Evolutionary conservation across 345 rosid genomes (phyloP), one percentile per base, ranked within the genome.

Genomic region (Camelina neglecta): DNA sequence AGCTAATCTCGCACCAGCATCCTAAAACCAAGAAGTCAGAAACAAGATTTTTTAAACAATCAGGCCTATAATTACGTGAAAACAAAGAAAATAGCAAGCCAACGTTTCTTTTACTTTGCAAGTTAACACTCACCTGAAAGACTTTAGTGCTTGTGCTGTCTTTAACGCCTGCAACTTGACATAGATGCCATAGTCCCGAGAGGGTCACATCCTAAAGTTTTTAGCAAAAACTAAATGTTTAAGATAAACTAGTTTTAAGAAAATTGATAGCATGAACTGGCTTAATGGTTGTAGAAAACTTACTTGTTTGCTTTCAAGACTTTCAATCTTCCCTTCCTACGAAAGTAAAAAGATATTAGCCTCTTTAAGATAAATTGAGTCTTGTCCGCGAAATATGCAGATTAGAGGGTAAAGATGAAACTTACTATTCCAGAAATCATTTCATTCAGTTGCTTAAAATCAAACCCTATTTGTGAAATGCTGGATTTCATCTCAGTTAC

Each of bases 381-480:
- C 35, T 6, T 58, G 20, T 57, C 12, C 51, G 6, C 51, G 6
- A 72, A 11, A 42, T 60, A 39, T 67, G 29, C 11, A 54, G n/a
- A n/a, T 21, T 33, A 74, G 13, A 31, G 63, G 61, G 24, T 58
- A 68, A 57, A 62, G 72, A 58, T 45, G 63, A 61, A 70, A 78
- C 96, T 93, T 71, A 90, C 98, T 84, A 93, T 60, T 54, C 93
- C 96, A 11, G 89, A 80, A 50, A 93, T 85, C 93, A 93, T 86
- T 79, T 86, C 84, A 55, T 83, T 82, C 77, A 93, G 81, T 44
- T 72, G 69, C 62, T 87, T 90, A 59, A 88, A 85, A 78, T 88
- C 90, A 65, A 78, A 89, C 23, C 96, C 97, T 69, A 93, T 92
- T 76, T 84, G 87, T 38, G 95, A 87, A 81, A 93, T 87, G 75